Conservation (phyloP, 371 early-diverging fungal genomes). For the Mortierella sp. region DNA sequence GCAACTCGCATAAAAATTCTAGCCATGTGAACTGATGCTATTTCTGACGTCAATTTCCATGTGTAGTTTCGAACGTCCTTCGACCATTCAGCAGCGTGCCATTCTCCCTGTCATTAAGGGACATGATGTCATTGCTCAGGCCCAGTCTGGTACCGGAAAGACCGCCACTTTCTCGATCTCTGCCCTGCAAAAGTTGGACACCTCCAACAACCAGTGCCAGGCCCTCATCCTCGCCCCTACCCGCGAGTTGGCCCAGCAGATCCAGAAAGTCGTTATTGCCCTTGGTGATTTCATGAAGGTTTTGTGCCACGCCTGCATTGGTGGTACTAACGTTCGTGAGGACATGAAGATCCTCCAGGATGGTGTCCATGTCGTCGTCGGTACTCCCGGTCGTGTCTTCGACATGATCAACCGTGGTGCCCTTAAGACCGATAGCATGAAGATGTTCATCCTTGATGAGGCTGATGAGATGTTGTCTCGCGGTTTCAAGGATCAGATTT, state of each 20-base stretch:
- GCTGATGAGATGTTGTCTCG: conserved; percentile 94
- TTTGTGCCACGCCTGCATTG: conserved; percentile 85
- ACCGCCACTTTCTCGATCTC: conserved; percentile 97
- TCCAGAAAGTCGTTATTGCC: conserved; percentile 82
- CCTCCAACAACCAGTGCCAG: conserved; percentile 78
- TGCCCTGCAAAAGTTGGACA: conserved; percentile 89
- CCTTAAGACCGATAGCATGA: conserved; percentile 79
- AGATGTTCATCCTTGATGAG: conserved; percentile 95
- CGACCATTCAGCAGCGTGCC: conserved; percentile 94
- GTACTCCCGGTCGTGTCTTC: conserved; percentile 79
- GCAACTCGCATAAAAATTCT: background rate
- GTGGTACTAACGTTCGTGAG: conserved; percentile 86
- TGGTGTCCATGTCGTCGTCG: conserved; percentile 41
- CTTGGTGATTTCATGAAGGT: conserved; percentile 82
- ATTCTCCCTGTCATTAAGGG: conserved; percentile 89
- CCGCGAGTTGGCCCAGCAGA: conserved; percentile 92
- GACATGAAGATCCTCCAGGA: conserved; percentile 75
- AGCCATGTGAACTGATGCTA: too few relatives aligned
- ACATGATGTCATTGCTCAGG: conserved; percentile 94
- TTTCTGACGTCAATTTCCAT: conserved; percentile 78
- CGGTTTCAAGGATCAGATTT: conserved; percentile 93
- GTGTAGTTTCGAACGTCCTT: conserved; percentile 86
- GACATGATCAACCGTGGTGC: conserved; percentile 90
- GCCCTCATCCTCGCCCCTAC: conserved; percentile 93
- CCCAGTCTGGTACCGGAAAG: conserved; percentile 98